phyloP scores from a whole-genome alignment of 768 basidiomycete species.

The Xerocomellus amylosporus region DNA sequence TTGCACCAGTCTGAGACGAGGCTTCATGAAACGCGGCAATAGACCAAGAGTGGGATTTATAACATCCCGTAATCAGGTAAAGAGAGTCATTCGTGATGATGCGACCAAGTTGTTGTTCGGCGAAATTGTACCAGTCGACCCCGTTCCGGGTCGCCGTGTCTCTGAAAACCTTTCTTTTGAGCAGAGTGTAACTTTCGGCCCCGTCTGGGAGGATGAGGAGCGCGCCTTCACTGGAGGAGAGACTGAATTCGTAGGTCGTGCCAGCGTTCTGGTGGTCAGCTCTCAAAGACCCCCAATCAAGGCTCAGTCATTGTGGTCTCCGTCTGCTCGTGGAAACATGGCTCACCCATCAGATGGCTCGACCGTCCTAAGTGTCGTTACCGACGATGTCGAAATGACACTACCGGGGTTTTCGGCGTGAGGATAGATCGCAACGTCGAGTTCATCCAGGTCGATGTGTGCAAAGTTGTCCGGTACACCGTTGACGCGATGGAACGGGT shows the following conservation, averaged over 20 bases:
- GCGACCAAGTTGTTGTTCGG: slow-evolving; percentile 11
- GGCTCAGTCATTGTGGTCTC: not conserved
- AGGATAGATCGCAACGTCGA: slow-evolving; percentile 4
- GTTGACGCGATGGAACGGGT: slow-evolving; percentile 14
- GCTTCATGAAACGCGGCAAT: slow-evolving; percentile 17
- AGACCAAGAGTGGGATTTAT: slow-evolving; percentile 25
- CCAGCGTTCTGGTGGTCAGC: not conserved
- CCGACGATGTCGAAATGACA: slow-evolving; percentile 10
- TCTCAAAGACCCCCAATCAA: not conserved
- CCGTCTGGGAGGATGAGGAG: slow-evolving; percentile 32
- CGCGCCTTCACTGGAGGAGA: slow-evolving; percentile 26
- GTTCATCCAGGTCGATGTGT: slow-evolving; percentile 12
- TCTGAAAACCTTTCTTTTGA: slow-evolving; percentile 17
- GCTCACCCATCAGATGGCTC: slow-evolving; percentile 2
- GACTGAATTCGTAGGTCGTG: slow-evolving; percentile 7
- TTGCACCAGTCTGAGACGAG: not conserved
- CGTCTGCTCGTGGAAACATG: not conserved
- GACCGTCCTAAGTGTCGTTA: slow-evolving; percentile 3
- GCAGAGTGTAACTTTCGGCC: slow-evolving; percentile 19
- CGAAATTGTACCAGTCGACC: slow-evolving; percentile 28
- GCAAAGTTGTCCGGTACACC: slow-evolving; percentile 28
- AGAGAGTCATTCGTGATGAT: slow-evolving; percentile 22
- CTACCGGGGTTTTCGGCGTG: slow-evolving; percentile 12
- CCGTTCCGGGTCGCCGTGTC: slow-evolving; percentile 22
- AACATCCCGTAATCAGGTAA: slow-evolving; percentile 26